Conservation (phyloP, 2,329 filamentous ascomycete species). For the Sordariomycetes sp. region DNA sequence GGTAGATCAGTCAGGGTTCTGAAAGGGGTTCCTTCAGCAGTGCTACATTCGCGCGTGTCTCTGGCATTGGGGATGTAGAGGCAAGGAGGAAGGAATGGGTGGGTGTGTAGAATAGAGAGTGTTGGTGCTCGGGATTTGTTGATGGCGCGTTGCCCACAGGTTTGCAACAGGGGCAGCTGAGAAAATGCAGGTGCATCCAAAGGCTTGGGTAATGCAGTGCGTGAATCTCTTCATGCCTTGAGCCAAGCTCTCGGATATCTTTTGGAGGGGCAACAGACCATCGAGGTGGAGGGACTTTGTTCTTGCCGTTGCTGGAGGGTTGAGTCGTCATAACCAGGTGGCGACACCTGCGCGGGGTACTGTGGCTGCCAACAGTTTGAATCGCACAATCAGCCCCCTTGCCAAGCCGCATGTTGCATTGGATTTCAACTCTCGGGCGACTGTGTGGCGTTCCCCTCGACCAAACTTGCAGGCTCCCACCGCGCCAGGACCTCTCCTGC, state of each 20-base stretch:
- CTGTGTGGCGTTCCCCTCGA: no score
- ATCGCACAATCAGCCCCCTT: no score
- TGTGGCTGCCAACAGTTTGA: no score
- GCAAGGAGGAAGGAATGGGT: neutral
- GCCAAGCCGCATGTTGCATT: no score
- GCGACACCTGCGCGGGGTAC: no score
- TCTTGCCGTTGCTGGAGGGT: no score
- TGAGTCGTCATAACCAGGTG: no score
- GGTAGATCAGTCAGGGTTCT: conserved; percentile 16
- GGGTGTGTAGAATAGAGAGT: neutral
- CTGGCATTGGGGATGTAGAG: neutral
- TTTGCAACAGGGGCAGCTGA: neutral
- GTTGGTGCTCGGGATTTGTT: neutral
- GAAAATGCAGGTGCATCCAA: neutral
- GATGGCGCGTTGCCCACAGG: neutral
- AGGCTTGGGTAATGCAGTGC: neutral
- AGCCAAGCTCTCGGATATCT: neutral
- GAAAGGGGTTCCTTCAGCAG: neutral
- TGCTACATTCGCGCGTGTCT: neutral
- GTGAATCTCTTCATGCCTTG: neutral
- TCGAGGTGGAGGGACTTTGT: no score
- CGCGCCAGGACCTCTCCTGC: no score
- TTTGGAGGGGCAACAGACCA: neutral
- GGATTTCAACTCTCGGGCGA: no score
- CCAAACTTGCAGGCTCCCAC: no score